Evolutionary conservation across 2,329 filamentous ascomycete species (phyloP), one percentile per base, ranked within the genome.

Genomic region (Hymenoscyphus repandus): DNA sequence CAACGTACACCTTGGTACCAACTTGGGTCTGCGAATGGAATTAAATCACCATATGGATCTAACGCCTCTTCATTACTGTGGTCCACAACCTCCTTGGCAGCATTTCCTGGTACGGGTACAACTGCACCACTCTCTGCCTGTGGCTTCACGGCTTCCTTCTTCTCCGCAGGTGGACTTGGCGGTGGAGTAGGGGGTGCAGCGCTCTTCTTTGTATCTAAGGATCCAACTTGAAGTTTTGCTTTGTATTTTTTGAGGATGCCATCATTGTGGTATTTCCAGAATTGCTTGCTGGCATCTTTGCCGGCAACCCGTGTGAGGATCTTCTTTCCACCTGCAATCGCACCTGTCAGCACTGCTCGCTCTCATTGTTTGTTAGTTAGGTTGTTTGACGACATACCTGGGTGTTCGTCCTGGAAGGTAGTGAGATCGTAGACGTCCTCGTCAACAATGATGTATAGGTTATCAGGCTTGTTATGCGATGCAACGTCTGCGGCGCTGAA

Each of bases 371-470:
- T 36, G 47, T 38, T 37, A 40, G 36, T 34, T n/a, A n/a, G n/a
- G n/a, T n/a, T 17, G 13, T 63, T 5, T 15, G 17, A 13, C 12
- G 11, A 18, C 73, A 74, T 74, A 80, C 89, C 90, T 68, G 88
- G 88, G 69, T 92, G 88, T 59, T 91, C 86, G 54, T 91, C 85
- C 68, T 89, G 86, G 69, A 92, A 92, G 66, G 84, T 90, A 62
- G 90, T 95, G 63, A 97, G 69, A 67, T 99, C 92, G 71, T 96
- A 97, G 60, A 97, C 92, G 70, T 97, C 92, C 64, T 91, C 87
- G 61, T 97, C 92, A 60, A 97, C 83, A 58, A 95, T 82, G 65
- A 97, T 88, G 82, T 85, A 97, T 55, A 96, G 77, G 67, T 85
- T 85, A 66, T 90, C 83, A 41, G 85, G 71, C 74, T 92, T 96